Evolutionary conservation across 2,329 filamentous ascomycete species (phyloP), one percentile per base, ranked within the genome.

Genomic region (Fusarium brachygibbosum): DNA sequence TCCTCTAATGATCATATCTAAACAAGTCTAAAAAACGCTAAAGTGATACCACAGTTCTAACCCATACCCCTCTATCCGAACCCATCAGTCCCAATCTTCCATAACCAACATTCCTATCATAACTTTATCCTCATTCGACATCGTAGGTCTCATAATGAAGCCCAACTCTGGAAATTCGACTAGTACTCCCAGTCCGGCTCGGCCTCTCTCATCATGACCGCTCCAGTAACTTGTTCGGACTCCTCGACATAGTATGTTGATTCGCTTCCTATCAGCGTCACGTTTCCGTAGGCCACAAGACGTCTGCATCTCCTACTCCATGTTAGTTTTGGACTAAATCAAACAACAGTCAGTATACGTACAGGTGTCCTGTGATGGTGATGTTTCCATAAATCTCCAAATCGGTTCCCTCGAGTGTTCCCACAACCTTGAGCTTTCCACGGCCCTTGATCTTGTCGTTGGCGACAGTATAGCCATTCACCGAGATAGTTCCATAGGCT

Each of bases 321-420:
- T 16, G 63, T 73, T 29, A 74, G 67, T 21, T 44, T 16, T 31
- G 16, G 9, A 17, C 5, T 28, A 9, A 31, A 23, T 3, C 6
- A 2, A 10, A 5, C 6, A 21, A 16, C 77, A 70, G 66, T 7
- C 4, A 17, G 42, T 48, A 44, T 32, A 55, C 71, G 4, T 64
- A 84, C 83, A 85, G 63, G 59, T 79, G 80, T 50, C 83, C 83
- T 12, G 81, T 79, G 60, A 85, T 80, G 41, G 74, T 80, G 41
- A 84, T 73, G 50, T 82, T 82, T 10, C 83, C 83, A 72, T 83
- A 85, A 14, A 85, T 81, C 60, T 85, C 82, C 19, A 85, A 72
- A 29, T 82, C 80, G 5, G 77, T 74, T 13, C 79, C 82, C 38
- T 84, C 79, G 9, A 83, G 74, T 25, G 76, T 80, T 8, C 83